These are phyloP conservation scores for Westerdykella aurantiaca DNA, from an alignment of 2,329 filamentous ascomycete species.

Conservation along the genomic window DNA sequence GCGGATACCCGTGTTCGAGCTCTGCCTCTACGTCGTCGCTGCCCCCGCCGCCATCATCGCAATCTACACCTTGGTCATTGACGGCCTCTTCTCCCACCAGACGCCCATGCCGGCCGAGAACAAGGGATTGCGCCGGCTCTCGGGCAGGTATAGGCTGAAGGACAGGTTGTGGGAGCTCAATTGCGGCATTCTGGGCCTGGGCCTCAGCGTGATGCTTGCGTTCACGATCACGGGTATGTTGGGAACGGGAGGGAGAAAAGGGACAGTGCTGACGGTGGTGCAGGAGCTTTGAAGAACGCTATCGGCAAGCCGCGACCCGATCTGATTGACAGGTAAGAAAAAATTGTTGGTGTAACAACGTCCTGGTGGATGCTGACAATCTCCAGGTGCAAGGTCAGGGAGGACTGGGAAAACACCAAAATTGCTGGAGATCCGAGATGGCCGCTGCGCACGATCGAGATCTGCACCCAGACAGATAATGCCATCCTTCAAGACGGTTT, in stretches of 20 bases:
- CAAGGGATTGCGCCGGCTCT: conserved; percentile 30
- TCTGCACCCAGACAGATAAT: conserved; percentile 49
- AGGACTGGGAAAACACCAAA: conserved; percentile 5
- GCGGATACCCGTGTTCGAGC: conserved; percentile 47
- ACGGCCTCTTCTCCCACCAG: conserved; percentile 53
- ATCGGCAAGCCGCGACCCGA: conserved; percentile 56
- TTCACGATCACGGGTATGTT: conserved; percentile 50
- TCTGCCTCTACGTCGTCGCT: conserved; percentile 46
- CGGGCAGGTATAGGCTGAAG: conserved; percentile 48
- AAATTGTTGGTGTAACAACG: conserved; percentile 12
- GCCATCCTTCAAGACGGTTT: conserved; percentile 54
- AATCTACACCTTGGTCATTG: conserved; percentile 53
- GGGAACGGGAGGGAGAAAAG: conserved; percentile 23
- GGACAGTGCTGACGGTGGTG: conserved; percentile 2
- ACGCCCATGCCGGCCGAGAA: conserved; percentile 23
- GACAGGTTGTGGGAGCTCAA: conserved; percentile 59
- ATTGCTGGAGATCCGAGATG: conserved; percentile 38
- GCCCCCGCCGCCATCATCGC: conserved; percentile 49
- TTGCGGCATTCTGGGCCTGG: conserved; percentile 53
- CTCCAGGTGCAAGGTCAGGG: conserved; percentile 12
- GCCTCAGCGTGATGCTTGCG: conserved; percentile 49
- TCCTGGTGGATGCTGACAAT: conserved; percentile 3
- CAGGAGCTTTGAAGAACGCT: conserved; percentile 51
- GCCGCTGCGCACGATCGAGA: conserved; percentile 26
- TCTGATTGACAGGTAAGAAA: conserved; percentile 51